These are phyloP conservation scores for Gossypium gossypioides DNA, from an alignment of 441 rosid species.

Conservation along the genomic window DNA sequence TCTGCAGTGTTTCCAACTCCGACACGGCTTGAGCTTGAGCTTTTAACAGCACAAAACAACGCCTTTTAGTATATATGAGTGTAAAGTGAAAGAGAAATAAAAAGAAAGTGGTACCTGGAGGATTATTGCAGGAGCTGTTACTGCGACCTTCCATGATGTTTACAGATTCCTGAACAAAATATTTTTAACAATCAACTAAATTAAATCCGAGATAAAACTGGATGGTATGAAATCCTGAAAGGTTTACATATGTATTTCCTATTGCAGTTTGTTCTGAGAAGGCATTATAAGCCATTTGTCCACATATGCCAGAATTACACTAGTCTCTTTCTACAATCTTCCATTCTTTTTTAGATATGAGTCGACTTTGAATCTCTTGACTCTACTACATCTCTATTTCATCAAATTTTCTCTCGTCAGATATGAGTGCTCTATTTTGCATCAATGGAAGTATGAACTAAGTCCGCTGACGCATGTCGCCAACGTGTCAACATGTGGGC, in stretches of 20 bases:
- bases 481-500: not conserved
- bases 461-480: not conserved
- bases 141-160: slow-evolving; percentile 20
- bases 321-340: no score
- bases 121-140: slow-evolving; percentile 11
- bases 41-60: slow-evolving; percentile 2
- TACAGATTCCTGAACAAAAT: slow-evolving; percentile 9
- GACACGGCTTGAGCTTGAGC: slow-evolving; percentile 4
- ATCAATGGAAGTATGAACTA: no score
- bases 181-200: no score
- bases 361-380: no score
- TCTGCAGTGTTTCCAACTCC: slow-evolving; percentile 1
- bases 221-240: not conserved
- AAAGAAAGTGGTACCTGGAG: slow-evolving; percentile 16
- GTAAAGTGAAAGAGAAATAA: no score
- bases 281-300: not conserved
- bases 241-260: not conserved
- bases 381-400: no score
- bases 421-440: no score
- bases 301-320: no score
- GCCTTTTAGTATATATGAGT: no score
- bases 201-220: slow-evolving; percentile 7
- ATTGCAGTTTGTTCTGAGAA: not conserved
- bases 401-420: no score
- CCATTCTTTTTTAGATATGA: no score